phyloP scores from a whole-genome alignment of 768 basidiomycete genomes.

The Lactarius deliciosus region DNA sequence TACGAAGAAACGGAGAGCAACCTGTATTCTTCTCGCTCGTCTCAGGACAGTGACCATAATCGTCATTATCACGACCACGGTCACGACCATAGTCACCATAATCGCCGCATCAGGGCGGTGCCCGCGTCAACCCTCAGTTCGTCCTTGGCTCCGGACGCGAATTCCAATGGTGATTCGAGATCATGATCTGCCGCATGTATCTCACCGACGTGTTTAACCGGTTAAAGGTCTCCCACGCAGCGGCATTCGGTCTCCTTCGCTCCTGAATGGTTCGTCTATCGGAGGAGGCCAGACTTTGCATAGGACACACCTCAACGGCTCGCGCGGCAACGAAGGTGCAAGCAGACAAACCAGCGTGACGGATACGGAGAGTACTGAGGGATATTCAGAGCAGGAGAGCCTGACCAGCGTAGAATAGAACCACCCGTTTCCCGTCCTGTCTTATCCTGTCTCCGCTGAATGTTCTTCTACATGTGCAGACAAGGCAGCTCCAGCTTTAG shows the following conservation, averaged over 20 bases:
- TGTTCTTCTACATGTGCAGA: not conserved
- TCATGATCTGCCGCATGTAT: conserved; percentile 21
- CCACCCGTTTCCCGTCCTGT: not conserved
- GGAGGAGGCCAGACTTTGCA: not conserved
- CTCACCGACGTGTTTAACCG: conserved; percentile 24
- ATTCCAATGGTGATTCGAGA: conserved; percentile 30
- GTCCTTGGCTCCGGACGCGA: conserved; percentile 15
- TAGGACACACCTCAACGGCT: conserved; percentile 9
- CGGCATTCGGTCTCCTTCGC: conserved; percentile 19
- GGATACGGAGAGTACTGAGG: conserved; percentile 24
- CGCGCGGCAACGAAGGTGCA: not conserved
- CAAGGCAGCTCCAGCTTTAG: not conserved
- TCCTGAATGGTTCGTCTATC: conserved; percentile 6
- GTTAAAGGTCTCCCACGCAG: conserved; percentile 26
- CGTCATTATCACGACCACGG: conserved; percentile 17
- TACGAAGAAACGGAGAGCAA: conserved; percentile 20
- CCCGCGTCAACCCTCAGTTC: conserved; percentile 10
- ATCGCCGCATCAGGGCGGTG: conserved; percentile 23
- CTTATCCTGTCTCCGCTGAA: not conserved
- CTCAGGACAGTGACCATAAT: conserved; percentile 19
- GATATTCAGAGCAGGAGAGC: conserved; percentile 26
- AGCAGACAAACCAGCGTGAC: conserved; percentile 10
- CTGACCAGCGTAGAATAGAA: conserved; percentile 29
- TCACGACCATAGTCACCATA: conserved; percentile 23
- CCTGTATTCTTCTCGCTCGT: conserved; percentile 25